Evolutionary conservation across 768 basidiomycete genomes (phyloP), one percentile per base, ranked within the genome.

Genomic region (Agaricus sinodeliciosus): DNA sequence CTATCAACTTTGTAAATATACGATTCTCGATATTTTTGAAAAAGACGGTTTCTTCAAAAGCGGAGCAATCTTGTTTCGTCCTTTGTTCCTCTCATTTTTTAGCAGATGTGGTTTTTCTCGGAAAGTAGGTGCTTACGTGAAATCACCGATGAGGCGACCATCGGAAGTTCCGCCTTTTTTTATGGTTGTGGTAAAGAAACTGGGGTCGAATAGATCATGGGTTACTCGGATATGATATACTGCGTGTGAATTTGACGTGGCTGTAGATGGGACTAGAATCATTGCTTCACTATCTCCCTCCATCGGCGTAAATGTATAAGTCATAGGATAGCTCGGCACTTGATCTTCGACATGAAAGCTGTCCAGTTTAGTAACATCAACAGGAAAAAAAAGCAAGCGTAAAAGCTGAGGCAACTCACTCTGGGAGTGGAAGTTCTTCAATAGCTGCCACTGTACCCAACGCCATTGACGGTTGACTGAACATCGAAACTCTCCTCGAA

Each of bases 131-230:
- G 57, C 59, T 35, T 39, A 62, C 63, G 43, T 55, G 43, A 63
- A 62, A 7, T 57, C 55, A n/a, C 57, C 63, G 16, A 63, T 41
- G 27, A 59, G 48, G 13, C 51, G 41, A 2, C 58, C 59, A 53
- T 47, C 26, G 3, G 31, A 43, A 4, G 43, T 55, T 39, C 58
- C 55, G 2, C 62, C 60, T 44, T 54, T 59, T 13, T 55, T 49
- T 15, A 63, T 43, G 8, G 59, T 49, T 9, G 63, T 63, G 16
- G 59, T 47, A 18, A 57, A 47, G 39, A 57, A 60, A 22, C 46
- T 54, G 6, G 61, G 63, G 40, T 58, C 49, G 28, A 63, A 60
- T 13, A 62, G 52, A 37, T 62, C 58, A 35, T 57, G 42, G 4
- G 49, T 51, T 11, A 59, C 58, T 13, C 53, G 46, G 19, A 63